Base-by-base conservation (phyloP, 2,329 filamentous ascomycete species). In the Monilinia laxa region DNA sequence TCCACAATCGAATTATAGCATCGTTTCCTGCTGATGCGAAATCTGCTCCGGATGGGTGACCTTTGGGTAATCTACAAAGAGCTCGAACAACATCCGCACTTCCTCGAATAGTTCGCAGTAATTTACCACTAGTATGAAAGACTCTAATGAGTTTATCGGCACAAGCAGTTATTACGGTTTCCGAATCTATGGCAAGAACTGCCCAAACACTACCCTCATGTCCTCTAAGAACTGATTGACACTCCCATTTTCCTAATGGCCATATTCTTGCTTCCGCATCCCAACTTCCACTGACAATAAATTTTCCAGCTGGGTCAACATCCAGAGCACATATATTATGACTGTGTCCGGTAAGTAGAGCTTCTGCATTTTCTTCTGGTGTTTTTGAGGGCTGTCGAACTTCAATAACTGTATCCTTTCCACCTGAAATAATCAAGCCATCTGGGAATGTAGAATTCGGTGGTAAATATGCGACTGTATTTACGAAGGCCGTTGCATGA, bases 1-100 rank as follows among this genome's bases (percentile, higher is more conserved):
- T 95, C 90, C 93, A 99, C 5, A 98, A 79, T 56, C 93, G 87
- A 69, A 99, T 90, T 25, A 93, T 82, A 38, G 92, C 92, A 75
- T 99, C 95, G 75, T 98, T 99, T 72, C 92, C 92, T 20, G 95
- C 93, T 54, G 93, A 96, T 56, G 93, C 95, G 76, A 99, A 93
- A n/a, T 96, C 89, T 23, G 93, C 94, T 16, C 91, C 91, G 28
- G 89, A 93, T 20, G 89, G 84, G 76, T 97, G 91, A 35, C 86
- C 86, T 31, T 82, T 77, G 0, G 92, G 89, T n/a, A 98, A 81
- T 73, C 87, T 88, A 78, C 91, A 94, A 12, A 99, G 83, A n/a
- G 93, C 93, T 68, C 95, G 88, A 63, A 98, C 90, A 47, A 96
- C 90, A 72, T 96, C 92, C 35, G 88, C 87, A 56, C 91, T 92